Evolutionary conservation across 345 rosid species (phyloP).

Genomic region (Salix suchowensis): DNA sequence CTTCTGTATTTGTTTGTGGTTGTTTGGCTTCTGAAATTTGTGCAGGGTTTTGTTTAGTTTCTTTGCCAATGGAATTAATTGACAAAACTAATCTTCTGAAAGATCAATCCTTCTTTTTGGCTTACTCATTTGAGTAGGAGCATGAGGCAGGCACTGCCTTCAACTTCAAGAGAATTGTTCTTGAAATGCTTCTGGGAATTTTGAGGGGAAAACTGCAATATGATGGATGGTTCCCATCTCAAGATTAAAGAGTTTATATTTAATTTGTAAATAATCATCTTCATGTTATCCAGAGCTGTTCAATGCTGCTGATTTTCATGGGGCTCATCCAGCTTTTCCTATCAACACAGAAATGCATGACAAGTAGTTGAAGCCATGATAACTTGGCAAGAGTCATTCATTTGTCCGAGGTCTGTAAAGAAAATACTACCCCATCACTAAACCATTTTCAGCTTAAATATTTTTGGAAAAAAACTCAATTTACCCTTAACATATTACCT

Average conservation of each 20-base stretch:
- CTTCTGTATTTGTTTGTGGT: not conserved
- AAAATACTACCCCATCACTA: not conserved
- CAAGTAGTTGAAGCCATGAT: not conserved
- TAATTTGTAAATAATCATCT: not conserved
- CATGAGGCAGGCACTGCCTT: not conserved
- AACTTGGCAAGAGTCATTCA: not conserved
- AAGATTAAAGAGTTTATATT: too few relatives aligned
- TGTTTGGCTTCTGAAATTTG: not conserved
- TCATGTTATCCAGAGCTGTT: not conserved
- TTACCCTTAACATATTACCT: too few relatives aligned
- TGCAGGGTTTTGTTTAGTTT: not conserved
- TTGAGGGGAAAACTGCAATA: not conserved
- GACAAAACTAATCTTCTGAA: not conserved
- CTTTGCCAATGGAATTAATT: not conserved
- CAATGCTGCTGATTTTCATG: not conserved
- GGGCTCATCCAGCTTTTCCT: not conserved
- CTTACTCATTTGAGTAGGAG: not conserved
- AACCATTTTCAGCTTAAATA: not conserved
- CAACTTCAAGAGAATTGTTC: not conserved
- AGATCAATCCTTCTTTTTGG: not conserved
- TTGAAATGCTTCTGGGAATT: not conserved
- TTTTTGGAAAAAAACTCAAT: too few relatives aligned
- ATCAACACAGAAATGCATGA: not conserved
- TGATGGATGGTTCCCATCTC: too few relatives aligned
- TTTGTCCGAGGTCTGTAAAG: not conserved